A percentile compares a stretch with the other conserved stretches of the same genome.
Evolutionary conservation across 345 rosid genomes (phyloP).

Genomic region (Hibiscus tridactylites): DNA sequence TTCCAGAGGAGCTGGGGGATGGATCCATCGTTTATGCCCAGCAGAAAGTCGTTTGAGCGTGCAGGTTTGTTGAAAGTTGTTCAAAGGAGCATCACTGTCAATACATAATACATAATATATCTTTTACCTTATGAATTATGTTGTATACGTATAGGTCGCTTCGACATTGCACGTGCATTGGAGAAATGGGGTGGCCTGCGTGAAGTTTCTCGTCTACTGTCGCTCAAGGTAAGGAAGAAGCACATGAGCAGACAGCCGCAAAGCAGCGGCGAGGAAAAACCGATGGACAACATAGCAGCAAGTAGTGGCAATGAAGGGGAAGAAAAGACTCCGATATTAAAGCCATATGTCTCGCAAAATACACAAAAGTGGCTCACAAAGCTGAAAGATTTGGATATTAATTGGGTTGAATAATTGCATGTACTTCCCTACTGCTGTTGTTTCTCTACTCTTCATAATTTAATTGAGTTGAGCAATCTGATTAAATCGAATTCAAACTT

Average conservation of each 20-base stretch:
- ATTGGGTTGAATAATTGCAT: conserved; percentile 55
- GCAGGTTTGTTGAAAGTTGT: conserved; percentile 44
- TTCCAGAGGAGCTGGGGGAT: conserved; percentile 94
- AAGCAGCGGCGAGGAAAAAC: conserved; percentile 35
- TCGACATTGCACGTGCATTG: conserved; percentile 86
- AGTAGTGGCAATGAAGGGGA: conserved; percentile 22
- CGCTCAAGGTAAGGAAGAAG: conserved; percentile 75
- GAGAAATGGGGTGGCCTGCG: conserved; percentile 98
- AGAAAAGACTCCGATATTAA: conserved; percentile 21
- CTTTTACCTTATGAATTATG: background rate
- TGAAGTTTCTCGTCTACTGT: conserved; percentile 72
- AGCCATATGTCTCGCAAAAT: conserved; percentile 56
- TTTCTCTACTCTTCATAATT: background rate
- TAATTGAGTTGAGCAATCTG: background rate
- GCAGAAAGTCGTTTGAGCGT: conserved; percentile 90
- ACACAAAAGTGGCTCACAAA: conserved; percentile 65
- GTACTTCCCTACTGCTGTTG: background rate
- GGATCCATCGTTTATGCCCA: conserved; percentile 93
- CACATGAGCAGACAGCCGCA: conserved; percentile 46
- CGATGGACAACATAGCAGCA: conserved; percentile 21
- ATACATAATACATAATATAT: background rate
- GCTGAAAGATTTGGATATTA: conserved; percentile 59
- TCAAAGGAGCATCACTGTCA: background rate
- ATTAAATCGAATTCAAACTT: no score
- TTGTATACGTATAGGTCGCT: conserved; percentile 46